Base-by-base conservation (phyloP, 169 alveolate genomes). In the Babesia gibsoni region DNA sequence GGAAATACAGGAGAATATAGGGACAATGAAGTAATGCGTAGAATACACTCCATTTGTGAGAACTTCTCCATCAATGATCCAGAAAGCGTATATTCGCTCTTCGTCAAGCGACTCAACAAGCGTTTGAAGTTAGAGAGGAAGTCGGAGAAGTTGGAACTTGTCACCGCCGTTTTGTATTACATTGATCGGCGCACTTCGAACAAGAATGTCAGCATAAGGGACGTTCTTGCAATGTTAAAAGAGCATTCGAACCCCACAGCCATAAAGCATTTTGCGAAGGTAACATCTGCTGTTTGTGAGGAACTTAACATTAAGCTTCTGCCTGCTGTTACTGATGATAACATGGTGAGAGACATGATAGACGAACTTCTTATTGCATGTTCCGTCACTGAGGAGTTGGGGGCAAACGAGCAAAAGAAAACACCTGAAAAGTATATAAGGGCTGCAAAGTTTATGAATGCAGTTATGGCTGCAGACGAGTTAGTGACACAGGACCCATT, bases 151-250 rank as follows among this genome's bases (percentile, higher is more conserved):
- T 73, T 75, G 23, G 84, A 65, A 29, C 29, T 75, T 20, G 45
- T 75, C 4, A 29, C 59, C 18, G 77, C 80, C n/a, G 84, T 54
- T 18, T 56, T 75, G 10, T 66, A 49, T 48, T 75, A 75, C 66
- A 25, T 75, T 10, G 81, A 75, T 42, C 56, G 54, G 18, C 41
- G 80, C 39, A 5, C 25, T 9, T 25, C 53, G 22, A 65, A 65
- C 41, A 48, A 30, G 49, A 59, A 30, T 6, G 27, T 56, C 16
- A 45, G 29, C 45, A 33, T 65, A 36, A 18, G 84, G 20, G 84
- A 75, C 45, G 61, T 45, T 10, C 39, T 75, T 1, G 5, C 10
- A 37, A 75, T 37, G 35, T 16, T 66, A 9, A 22, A n/a, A 10
- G 39, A 18, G 20, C 39, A 37, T 20, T 25, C 16, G 49, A 10